Evolutionary conservation across 2,329 filamentous ascomycete species (phyloP).

Genomic region (Neonectria magnoliae): DNA sequence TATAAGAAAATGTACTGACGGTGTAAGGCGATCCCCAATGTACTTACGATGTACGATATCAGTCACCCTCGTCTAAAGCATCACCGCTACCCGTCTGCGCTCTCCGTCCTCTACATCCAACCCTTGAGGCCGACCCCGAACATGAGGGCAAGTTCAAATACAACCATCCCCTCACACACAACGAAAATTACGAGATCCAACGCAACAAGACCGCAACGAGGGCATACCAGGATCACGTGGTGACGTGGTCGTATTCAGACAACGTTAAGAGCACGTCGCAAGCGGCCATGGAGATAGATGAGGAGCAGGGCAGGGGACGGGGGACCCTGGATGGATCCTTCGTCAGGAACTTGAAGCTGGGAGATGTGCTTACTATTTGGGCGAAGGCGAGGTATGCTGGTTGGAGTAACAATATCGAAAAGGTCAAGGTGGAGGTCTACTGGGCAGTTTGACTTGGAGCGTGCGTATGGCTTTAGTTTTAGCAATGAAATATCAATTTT

Average conservation of each 20-base stretch:
- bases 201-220: slow-evolving; percentile 53
- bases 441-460: slow-evolving; percentile 59
- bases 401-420: slow-evolving; percentile 64
- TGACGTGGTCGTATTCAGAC: slow-evolving; percentile 66
- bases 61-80: slow-evolving; percentile 29
- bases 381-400: slow-evolving; percentile 64
- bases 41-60: slow-evolving; percentile 43
- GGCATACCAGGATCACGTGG: slow-evolving; percentile 52
- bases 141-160: slow-evolving; percentile 44
- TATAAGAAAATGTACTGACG: background rate
- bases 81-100: slow-evolving; percentile 46
- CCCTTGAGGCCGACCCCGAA: slow-evolving; percentile 28
- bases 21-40: slow-evolving; percentile 44
- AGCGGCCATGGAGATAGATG: slow-evolving; percentile 51
- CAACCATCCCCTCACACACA: slow-evolving; percentile 49
- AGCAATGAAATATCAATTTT: background rate
- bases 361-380: slow-evolving; percentile 71
- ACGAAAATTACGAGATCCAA: slow-evolving; percentile 57
- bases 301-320: slow-evolving; percentile 58
- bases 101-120: slow-evolving; percentile 51
- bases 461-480: background rate
- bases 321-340: slow-evolving; percentile 64
- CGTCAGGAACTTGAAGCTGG: slow-evolving; percentile 64
- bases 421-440: slow-evolving; percentile 65
- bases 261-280: slow-evolving; percentile 55